phyloP scores from a whole-genome alignment of 805 yeast species.

The Myxozyma geophila region DNA sequence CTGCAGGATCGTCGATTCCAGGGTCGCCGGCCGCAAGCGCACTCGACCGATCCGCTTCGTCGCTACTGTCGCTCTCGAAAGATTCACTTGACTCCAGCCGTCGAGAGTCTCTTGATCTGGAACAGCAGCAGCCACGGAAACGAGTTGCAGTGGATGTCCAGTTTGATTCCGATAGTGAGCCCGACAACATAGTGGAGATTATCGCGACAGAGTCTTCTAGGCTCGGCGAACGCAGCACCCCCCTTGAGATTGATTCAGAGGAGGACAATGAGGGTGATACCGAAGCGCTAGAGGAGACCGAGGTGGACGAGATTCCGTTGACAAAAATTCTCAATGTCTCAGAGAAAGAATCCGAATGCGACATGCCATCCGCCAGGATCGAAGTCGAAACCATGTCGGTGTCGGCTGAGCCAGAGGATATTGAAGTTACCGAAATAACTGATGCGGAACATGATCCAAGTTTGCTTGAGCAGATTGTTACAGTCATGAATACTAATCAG shows the following conservation, averaged over 20 bases:
- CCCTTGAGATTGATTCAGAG: neutral
- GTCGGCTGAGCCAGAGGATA: neutral
- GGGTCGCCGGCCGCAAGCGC: slow-evolving; percentile 7
- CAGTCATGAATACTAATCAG: neutral
- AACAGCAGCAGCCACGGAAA: slow-evolving; percentile 30
- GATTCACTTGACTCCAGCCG: slow-evolving; percentile 4
- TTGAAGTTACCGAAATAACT: neutral
- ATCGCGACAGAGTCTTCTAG: neutral
- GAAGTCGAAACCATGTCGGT: slow-evolving; percentile 1
- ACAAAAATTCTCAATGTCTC: neutral
- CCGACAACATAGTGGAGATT: neutral
- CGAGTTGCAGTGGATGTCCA: slow-evolving; percentile 20
- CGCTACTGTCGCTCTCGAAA: neutral
- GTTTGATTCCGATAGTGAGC: neutral
- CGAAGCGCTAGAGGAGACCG: neutral
- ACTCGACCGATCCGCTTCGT: slow-evolving; percentile 4
- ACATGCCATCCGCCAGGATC: neutral
- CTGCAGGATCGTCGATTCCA: slow-evolving; percentile 5
- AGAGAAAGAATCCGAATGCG: neutral
- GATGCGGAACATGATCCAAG: slow-evolving; percentile 3
- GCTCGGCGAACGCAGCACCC: neutral
- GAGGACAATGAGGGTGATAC: neutral
- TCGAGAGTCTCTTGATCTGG: slow-evolving; percentile 29
- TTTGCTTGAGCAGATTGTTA: neutral
- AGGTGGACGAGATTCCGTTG: neutral